These are phyloP conservation scores for Amylostereum chailletii DNA, from an alignment of 1,284 basidiomycete genomes.

Conservation along the genomic window DNA sequence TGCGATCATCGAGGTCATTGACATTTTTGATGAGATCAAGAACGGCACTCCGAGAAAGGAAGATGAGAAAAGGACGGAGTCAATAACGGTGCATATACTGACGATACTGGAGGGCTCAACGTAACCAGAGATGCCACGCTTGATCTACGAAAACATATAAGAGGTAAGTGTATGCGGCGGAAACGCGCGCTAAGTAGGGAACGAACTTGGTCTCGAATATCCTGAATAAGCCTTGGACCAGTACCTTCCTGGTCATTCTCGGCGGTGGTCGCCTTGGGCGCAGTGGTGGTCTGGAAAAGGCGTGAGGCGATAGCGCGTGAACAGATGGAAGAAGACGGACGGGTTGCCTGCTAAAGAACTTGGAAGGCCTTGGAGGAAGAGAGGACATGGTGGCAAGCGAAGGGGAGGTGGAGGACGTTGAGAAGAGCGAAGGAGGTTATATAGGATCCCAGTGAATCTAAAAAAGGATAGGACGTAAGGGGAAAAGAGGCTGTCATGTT, in stretches of 20 bases:
- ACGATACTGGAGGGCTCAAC: not conserved
- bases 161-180: not conserved
- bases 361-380: too few species aligned
- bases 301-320: too few species aligned
- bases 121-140: not conserved
- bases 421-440: too few species aligned
- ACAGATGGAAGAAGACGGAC: too few species aligned
- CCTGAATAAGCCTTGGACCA: not conserved
- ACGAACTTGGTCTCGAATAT: not conserved
- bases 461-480: too few species aligned
- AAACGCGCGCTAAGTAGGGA: not conserved
- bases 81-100: not conserved
- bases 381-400: too few species aligned
- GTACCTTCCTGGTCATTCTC: not conserved
- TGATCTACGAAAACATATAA: not conserved
- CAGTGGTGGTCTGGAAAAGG: not conserved
- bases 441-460: too few species aligned
- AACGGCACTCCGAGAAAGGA: constrained; percentile 31
- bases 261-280: not conserved
- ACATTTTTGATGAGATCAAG: constrained; percentile 49
- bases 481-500: too few species aligned
- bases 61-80: not conserved
- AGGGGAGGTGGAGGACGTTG: too few species aligned
- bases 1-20: constrained; percentile 61
- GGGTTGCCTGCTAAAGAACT: too few species aligned